Evolutionary conservation across 495 filamentous ascomycete species (phyloP).

Genomic region (Filosporella fistucella): DNA sequence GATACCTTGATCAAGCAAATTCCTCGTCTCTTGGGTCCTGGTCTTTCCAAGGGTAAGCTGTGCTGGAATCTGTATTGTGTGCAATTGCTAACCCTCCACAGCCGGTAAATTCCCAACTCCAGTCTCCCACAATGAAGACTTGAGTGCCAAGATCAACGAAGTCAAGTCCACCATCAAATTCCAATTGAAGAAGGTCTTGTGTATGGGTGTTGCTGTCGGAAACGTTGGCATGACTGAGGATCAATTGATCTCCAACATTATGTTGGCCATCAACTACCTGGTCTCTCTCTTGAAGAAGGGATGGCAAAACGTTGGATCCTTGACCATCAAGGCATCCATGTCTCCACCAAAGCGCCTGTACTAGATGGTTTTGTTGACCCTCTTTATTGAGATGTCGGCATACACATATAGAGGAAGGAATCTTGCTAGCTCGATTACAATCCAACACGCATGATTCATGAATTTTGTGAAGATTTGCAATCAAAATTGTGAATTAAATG

Average conservation of each 20-base stretch:
- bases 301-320: conserved; percentile 99
- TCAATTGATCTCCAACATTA: conserved; percentile 92
- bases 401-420: background rate
- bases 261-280: conserved; percentile 98
- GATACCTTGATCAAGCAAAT: conserved; percentile 98
- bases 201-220: conserved; percentile 97
- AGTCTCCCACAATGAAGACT: conserved; percentile 91
- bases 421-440: conserved; percentile 16
- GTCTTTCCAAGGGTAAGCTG: conserved; percentile 89
- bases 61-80: conserved; percentile 7
- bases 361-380: conserved; percentile 46
- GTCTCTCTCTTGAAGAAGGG: conserved; percentile 99
- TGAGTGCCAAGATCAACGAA: conserved; percentile 89
- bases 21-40: conserved; percentile 95
- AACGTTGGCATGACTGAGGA: conserved; percentile 97
- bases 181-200: conserved; percentile 99
- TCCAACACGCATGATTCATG: conserved; percentile 4
- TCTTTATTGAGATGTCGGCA: conserved; percentile 24
- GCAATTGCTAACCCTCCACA: conserved; percentile 30
- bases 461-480: background rate
- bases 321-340: conserved; percentile 99
- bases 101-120: conserved; percentile 99
- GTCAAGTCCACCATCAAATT: conserved; percentile 99
- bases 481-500: background rate
- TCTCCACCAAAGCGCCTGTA: conserved; percentile 94